Base-by-base conservation (phyloP, 495 filamentous ascomycete species). In the Stereocaulon alpinum region DNA sequence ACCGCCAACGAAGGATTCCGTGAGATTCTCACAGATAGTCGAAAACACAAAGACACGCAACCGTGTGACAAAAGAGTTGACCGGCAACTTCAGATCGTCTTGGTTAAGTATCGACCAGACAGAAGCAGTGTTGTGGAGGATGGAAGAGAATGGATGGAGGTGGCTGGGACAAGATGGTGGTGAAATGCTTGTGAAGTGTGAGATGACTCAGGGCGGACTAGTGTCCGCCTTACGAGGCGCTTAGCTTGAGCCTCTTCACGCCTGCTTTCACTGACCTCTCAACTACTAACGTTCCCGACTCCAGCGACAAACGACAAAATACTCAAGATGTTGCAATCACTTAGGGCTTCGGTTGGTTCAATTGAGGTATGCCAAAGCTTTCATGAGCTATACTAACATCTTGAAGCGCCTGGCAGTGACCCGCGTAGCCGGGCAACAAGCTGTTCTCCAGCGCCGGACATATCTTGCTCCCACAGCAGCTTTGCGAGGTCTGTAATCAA, bases 361-460 rank as follows among this genome's bases (percentile, higher is more conserved):
- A 47, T 53, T 52, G 49, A 20, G 49, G 55, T 40, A 40, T 50
- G 45, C 42, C 61, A 66, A 63, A 40, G 34, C 59, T 61, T 40
- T 18, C 5, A n/a, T 52, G 50, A 3, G 12, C 41, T 30, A 61
- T 56, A 58, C 63, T 67, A 56, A 68, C 55, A 43, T 44, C 58
- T 50, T 66, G 65, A 77, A 91, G 89, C 89, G 91, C 82, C 86
- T 87, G 73, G 77, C 86, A 75, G 73, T 91, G 72, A 77, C 83
- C 78, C 86, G 89, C 72, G 78, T 86, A 70, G 82, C 83, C 74
- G 83, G 86, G 74, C 85, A 84, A 68, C 85, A 85, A 72, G 71
- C 74, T 71, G 76, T 80, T 73, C 75, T 80, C 67, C 77, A 85
- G 70, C 82, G 81, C 72, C 86, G 93, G 69, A 87, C 84, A 70